These are phyloP conservation scores for Schizonepeta tenuifolia DNA, from an alignment of 257 asterid genomes.

Conservation along the genomic window DNA sequence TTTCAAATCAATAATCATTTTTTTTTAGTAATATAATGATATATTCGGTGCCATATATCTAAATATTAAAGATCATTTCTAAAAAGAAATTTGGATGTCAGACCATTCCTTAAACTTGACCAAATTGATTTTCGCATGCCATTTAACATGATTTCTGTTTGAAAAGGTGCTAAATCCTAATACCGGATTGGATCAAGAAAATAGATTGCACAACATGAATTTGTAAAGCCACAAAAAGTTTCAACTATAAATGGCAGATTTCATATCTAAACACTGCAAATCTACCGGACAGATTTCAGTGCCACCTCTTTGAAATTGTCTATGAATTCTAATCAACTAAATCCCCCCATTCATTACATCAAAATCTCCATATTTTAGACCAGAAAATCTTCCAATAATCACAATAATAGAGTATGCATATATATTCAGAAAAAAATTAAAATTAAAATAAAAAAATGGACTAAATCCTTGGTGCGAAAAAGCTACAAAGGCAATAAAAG, in stretches of 20 bases:
- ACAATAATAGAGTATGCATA: not conserved
- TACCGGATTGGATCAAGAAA: slow-evolving; percentile 5
- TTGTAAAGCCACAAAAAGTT: not conserved
- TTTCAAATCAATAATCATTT: too few relatives aligned
- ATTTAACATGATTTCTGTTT: not conserved
- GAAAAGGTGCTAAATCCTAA: not conserved
- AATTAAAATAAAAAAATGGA: too few relatives aligned
- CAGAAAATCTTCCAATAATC: slow-evolving; percentile 14
- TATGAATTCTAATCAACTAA: slow-evolving; percentile 6
- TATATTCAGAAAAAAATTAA: not conserved
- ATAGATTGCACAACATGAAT: not conserved
- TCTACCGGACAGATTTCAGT: slow-evolving; percentile 31
- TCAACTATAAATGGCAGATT: slow-evolving; percentile 2
- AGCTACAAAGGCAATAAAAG: slow-evolving; percentile 2
- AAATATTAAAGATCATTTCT: too few relatives aligned
- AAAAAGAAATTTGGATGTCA: too few relatives aligned
- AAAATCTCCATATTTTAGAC: slow-evolving; percentile 16
- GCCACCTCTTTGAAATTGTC: slow-evolving; percentile 5
- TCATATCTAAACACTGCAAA: slow-evolving; percentile 33
- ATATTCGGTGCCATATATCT: too few relatives aligned
- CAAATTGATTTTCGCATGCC: not conserved
- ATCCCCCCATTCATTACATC: slow-evolving; percentile 36
- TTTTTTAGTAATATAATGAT: too few relatives aligned
- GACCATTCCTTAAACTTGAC: too few relatives aligned
- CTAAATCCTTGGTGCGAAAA: not conserved